phyloP scores from a whole-genome alignment of 2,329 filamentous ascomycete genomes.

The Apiospora hydei region DNA sequence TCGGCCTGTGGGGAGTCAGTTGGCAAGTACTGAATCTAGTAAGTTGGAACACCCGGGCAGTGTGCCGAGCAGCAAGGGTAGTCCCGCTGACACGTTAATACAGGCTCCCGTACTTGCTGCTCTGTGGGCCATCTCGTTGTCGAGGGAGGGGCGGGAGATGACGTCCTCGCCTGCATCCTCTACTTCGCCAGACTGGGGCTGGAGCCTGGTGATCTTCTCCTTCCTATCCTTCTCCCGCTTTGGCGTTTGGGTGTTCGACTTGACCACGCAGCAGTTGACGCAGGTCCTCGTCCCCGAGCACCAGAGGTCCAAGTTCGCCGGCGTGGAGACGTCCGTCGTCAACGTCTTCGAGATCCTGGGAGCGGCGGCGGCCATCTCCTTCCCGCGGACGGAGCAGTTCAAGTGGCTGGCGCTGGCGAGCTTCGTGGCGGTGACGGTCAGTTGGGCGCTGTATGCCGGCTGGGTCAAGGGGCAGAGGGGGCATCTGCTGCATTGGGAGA shows the following conservation, averaged over 20 bases:
- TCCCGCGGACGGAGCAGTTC: constrained; percentile 47
- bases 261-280: constrained; percentile 46
- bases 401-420: constrained; percentile 44
- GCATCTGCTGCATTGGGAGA: constrained; percentile 51
- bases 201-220: constrained; percentile 46
- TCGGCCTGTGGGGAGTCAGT: constrained; percentile 51
- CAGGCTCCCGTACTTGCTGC: constrained; percentile 44
- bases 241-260: constrained; percentile 53
- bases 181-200: constrained; percentile 33
- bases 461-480: constrained; percentile 49
- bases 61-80: neutral
- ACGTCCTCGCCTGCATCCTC: neutral
- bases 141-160: constrained; percentile 25
- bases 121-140: constrained; percentile 41
- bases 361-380: constrained; percentile 45
- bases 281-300: constrained; percentile 41
- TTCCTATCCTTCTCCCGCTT: constrained; percentile 51
- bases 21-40: constrained; percentile 51
- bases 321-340: constrained; percentile 48
- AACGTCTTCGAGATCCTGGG: constrained; percentile 50
- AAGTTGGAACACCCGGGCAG: constrained; percentile 25
- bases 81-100: neutral
- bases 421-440: constrained; percentile 40
- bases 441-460: constrained; percentile 43
- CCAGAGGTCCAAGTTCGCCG: constrained; percentile 49